Conservation (phyloP, 2,329 filamentous ascomycete genomes). For the Fusarium sp. region DNA sequence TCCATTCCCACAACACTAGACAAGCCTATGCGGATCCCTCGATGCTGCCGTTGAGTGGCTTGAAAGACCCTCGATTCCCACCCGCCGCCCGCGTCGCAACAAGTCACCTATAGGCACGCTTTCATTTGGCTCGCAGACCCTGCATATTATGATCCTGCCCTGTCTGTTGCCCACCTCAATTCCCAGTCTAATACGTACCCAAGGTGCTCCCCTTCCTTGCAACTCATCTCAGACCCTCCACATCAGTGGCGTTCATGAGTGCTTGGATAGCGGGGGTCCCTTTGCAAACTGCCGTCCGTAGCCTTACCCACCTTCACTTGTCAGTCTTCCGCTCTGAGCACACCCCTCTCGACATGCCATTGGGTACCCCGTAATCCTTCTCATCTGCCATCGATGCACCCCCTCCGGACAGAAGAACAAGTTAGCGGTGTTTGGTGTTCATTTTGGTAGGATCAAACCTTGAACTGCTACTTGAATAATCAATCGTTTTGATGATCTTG, state of each 20-base stretch:
- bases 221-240: constrained; percentile 45
- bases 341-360: constrained; percentile 32
- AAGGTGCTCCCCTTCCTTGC: constrained; percentile 18
- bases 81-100: constrained; percentile 30
- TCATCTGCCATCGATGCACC: constrained; percentile 32
- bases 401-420: constrained; percentile 25
- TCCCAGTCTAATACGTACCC: constrained; percentile 39
- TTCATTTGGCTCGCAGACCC: constrained; percentile 41
- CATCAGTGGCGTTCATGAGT: constrained; percentile 45
- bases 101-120: constrained; percentile 35
- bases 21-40: constrained; percentile 41
- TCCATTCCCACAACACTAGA: constrained; percentile 42
- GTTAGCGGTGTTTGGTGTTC: neutral
- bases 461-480: constrained; percentile 28
- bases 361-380: constrained; percentile 36
- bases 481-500: neutral
- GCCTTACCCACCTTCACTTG: constrained; percentile 42
- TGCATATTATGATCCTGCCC: constrained; percentile 43
- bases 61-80: constrained; percentile 40
- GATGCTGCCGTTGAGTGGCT: constrained; percentile 46
- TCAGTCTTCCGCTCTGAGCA: constrained; percentile 15
- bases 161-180: constrained; percentile 39
- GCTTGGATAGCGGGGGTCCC: constrained; percentile 38
- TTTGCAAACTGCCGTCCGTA: constrained; percentile 47
- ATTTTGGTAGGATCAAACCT: constrained; percentile 28